Percentiles rank a stretch among this genome's conserved stretches.
Evolutionary conservation across 176 grass and related monocot genomes (phyloP).

Genomic region (Hsuehochloa calcarea): DNA sequence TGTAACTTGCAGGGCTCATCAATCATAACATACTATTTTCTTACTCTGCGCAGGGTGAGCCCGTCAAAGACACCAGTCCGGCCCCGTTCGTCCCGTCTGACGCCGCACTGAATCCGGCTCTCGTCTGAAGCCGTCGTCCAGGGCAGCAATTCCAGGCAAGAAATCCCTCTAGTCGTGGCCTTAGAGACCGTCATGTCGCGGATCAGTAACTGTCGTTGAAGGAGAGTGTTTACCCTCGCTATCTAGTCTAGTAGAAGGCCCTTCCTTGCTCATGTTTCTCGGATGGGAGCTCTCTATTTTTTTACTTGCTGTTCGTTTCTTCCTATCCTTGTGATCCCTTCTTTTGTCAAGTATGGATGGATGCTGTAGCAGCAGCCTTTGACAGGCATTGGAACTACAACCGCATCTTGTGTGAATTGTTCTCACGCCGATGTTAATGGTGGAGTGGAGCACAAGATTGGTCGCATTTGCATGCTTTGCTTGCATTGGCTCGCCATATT

Average conservation of each 20-base stretch:
- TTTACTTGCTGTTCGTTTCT: slow-evolving; percentile 1
- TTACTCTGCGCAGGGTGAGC: slow-evolving; percentile 58
- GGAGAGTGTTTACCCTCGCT: slow-evolving; percentile 49
- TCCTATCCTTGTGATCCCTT: slow-evolving; percentile 4
- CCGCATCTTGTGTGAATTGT: background rate
- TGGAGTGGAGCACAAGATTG: background rate
- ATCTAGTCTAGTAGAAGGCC: slow-evolving; percentile 55
- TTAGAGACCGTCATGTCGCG: slow-evolving; percentile 37
- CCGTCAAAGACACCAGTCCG: slow-evolving; percentile 93
- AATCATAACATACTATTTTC: background rate
- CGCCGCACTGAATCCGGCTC: slow-evolving; percentile 44
- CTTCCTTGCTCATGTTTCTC: slow-evolving; percentile 35
- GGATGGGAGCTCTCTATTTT: slow-evolving; percentile 30
- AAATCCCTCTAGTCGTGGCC: slow-evolving; percentile 39
- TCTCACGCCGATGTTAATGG: background rate
- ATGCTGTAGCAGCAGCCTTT: slow-evolving; percentile 41
- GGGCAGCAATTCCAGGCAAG: slow-evolving; percentile 48
- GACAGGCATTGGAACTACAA: slow-evolving; percentile 47
- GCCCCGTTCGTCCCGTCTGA: slow-evolving; percentile 51
- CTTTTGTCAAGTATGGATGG: slow-evolving; percentile 38
- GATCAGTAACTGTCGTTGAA: slow-evolving; percentile 55
- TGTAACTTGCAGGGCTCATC: background rate
- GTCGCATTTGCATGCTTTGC: background rate
- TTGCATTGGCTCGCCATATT: background rate
- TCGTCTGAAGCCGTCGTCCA: slow-evolving; percentile 41